Conservation (phyloP, 495 filamentous ascomycete genomes). For the Xylaria sp. region DNA sequence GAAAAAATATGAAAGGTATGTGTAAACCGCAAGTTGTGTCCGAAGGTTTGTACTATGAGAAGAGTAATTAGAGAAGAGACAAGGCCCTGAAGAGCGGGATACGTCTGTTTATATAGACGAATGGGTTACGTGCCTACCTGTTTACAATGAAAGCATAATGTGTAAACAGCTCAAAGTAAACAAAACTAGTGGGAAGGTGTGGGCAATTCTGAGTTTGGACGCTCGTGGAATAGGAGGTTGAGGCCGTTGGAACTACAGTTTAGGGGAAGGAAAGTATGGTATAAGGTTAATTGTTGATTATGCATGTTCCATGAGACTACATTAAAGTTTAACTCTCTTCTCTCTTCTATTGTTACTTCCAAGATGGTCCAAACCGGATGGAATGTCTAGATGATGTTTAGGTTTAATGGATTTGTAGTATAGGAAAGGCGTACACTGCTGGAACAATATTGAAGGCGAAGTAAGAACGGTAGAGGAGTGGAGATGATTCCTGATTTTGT, state of each 20-base stretch:
- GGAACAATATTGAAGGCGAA: not conserved
- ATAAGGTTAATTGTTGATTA: not conserved
- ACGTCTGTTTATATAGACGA: not conserved
- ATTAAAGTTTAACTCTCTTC: not conserved
- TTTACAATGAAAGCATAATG: not conserved
- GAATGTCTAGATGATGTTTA: not conserved
- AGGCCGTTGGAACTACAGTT: not conserved
- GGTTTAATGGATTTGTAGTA: not conserved
- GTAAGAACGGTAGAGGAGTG: not conserved
- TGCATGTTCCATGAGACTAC: not conserved
- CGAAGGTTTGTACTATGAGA: not conserved
- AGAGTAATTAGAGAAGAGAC: not conserved
- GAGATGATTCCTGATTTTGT: not conserved
- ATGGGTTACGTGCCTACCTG: not conserved
- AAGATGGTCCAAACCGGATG: not conserved
- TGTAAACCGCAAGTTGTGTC: too few species aligned
- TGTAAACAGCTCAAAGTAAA: not conserved
- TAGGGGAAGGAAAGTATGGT: not conserved
- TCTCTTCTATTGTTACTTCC: not conserved
- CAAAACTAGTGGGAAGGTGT: not conserved
- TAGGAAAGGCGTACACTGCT: not conserved
- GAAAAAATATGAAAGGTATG: too few species aligned
- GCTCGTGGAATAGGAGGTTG: not conserved
- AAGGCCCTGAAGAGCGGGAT: not conserved
- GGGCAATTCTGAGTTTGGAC: not conserved